phyloP scores from a whole-genome alignment of 352 stramenopile genomes.

The Plasmopara muralis region DNA sequence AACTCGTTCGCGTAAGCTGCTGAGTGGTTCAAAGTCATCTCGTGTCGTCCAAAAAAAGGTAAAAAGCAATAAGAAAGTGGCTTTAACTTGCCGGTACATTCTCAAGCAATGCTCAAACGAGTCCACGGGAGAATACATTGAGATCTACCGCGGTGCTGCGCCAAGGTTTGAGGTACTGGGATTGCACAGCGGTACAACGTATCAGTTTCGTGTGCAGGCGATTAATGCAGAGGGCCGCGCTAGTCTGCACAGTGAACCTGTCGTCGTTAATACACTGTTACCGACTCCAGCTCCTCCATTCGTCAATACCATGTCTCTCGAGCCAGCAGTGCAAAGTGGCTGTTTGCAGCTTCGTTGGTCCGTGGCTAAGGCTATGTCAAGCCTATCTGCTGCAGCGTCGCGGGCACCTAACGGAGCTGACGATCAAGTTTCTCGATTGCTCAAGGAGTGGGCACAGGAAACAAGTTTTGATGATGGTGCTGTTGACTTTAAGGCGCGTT shows the following conservation, averaged over 20 bases:
- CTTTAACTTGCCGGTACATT: conserved; percentile 56
- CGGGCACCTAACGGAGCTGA: conserved; percentile 36
- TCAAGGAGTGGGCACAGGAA: conserved; percentile 84
- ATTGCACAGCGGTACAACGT: conserved; percentile 73
- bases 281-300: conserved; percentile 53
- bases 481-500: conserved; percentile 68
- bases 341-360: conserved; percentile 54
- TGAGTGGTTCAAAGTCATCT: conserved; percentile 16
- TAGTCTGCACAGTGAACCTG: conserved; percentile 62
- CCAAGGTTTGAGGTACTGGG: conserved; percentile 68
- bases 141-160: conserved; percentile 76
- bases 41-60: conserved; percentile 14
- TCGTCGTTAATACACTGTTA: conserved; percentile 82
- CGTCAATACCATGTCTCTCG: conserved; percentile 21
- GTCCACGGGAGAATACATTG: conserved; percentile 69
- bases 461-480: conserved; percentile 63
- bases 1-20: conserved; percentile 8
- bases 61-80: conserved; percentile 8
- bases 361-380: conserved; percentile 29
- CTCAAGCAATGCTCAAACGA: conserved; percentile 85
- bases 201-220: conserved; percentile 85
- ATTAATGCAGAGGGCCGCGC: conserved; percentile 66
- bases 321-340: conserved; percentile 17
- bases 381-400: conserved; percentile 45
- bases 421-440: conserved; percentile 56